Conservation (phyloP, 208 protist genomes). For the Crithidia expoeki region DNA sequence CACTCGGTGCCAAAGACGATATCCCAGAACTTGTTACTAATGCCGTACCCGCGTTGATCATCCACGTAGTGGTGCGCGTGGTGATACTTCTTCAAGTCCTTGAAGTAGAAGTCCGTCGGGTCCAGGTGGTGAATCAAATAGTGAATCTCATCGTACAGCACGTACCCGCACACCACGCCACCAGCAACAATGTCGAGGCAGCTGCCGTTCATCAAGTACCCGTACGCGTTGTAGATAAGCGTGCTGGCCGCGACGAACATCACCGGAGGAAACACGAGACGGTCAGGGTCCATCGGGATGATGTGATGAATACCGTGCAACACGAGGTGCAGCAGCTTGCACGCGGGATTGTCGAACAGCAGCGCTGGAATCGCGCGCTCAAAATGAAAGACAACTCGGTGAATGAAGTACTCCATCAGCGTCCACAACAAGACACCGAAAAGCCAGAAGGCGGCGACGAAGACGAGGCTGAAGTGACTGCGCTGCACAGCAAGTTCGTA, state of each 20-base stretch:
- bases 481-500: conserved; percentile 27
- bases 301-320: conserved; percentile 64
- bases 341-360: conserved; percentile 42
- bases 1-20: conserved; percentile 43
- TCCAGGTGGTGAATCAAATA: conserved; percentile 53
- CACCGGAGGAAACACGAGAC: conserved; percentile 52
- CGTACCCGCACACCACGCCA: conserved; percentile 48
- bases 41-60: conserved; percentile 44
- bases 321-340: conserved; percentile 47
- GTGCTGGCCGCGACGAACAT: conserved; percentile 43
- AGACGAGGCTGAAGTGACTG: conserved; percentile 33
- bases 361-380: conserved; percentile 31
- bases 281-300: conserved; percentile 64
- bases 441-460: conserved; percentile 32
- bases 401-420: conserved; percentile 51
- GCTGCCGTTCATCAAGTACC: conserved; percentile 39
- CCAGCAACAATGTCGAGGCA: conserved; percentile 45
- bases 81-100: conserved; percentile 59
- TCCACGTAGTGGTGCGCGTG: conserved; percentile 66
- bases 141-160: conserved; percentile 55
- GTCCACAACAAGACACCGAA: conserved; percentile 49
- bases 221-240: conserved; percentile 41
- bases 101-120: conserved; percentile 44
- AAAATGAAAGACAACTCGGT: conserved; percentile 55
- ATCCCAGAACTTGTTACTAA: conserved; percentile 60